Evolutionary conservation across 306 rosid species (phyloP), one percentile per base, ranked within the genome.

Genomic region (Malus asiatica): DNA sequence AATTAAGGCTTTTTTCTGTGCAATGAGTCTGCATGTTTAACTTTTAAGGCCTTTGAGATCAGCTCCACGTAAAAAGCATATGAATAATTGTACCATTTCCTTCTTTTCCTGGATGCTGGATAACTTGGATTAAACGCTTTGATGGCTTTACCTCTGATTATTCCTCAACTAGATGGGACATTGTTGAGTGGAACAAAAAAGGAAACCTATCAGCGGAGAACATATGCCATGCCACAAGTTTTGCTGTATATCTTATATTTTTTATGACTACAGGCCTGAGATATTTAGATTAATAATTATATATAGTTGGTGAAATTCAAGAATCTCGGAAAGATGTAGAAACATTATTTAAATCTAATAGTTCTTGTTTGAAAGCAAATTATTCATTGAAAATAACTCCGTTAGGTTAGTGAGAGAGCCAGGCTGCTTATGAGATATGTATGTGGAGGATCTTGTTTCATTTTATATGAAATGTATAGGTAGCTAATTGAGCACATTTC

Each of bases 161-260:
- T 77, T 78, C 86, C 78, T 83, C 77, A 75, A 51, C 78, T 60
- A 27, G 42, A 83, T 81, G 90, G 80, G 77, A 83, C 79, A 58
- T 74, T 32, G 78, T 69, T 72, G 79, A 83, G 77, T 75, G 80
- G 76, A 16, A 68, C 45, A 20, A 58, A 79, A 70, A 70, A 32
- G 80, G 64, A 29, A 27, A 18, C 9, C 68, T 23, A 12, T 3
- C 55, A 30, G 23, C 16, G 40, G 73, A 66, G 23, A 73, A 79
- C 53, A 16, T 42, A 51, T 51, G 0, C 55, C 55, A 2, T 51
- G 55, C 18, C 8, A 16, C 20, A 16, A 51, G 20, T 51, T 51
- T 15, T 51, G 3, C 55, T 38, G 42, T 38, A 33, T 45, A 38
- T 46, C 52, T 46, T 15, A 44, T 44, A 3, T 44, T 11, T 44